These are phyloP conservation scores for Fusarium torreyae DNA, from an alignment of 2,329 filamentous ascomycete species.

Conservation along the genomic window DNA sequence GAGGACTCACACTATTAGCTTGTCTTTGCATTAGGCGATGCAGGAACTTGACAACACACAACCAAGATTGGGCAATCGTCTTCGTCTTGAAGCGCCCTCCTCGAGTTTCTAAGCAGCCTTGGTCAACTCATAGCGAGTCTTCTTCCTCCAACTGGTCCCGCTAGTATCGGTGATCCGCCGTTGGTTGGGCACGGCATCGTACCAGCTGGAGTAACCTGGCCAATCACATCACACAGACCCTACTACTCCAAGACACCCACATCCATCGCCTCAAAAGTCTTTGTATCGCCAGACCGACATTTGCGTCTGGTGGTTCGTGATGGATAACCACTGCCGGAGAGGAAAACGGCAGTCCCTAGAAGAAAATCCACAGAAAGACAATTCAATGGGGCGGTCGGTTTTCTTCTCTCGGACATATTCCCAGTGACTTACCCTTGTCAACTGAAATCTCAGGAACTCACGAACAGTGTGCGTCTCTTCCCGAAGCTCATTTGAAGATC, in stretches of 20 bases:
- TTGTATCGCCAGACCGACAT: slow-evolving; percentile 47
- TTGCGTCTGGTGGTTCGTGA: slow-evolving; percentile 30
- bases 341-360: slow-evolving; percentile 8
- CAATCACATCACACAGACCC: slow-evolving; percentile 42
- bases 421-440: slow-evolving; percentile 8
- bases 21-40: slow-evolving; percentile 38
- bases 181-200: slow-evolving; percentile 40
- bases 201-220: slow-evolving; percentile 32
- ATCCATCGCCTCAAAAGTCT: slow-evolving; percentile 34
- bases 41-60: slow-evolving; percentile 48
- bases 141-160: slow-evolving; percentile 42
- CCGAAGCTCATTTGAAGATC: slow-evolving; percentile 18
- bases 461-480: slow-evolving; percentile 20
- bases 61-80: slow-evolving; percentile 44
- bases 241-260: slow-evolving; percentile 39
- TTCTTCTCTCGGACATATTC: slow-evolving; percentile 31
- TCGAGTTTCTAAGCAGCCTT: slow-evolving; percentile 12
- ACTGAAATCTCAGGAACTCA: slow-evolving; percentile 20
- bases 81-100: slow-evolving; percentile 39
- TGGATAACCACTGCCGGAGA: slow-evolving; percentile 22
- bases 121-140: slow-evolving; percentile 31
- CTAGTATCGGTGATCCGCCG: slow-evolving; percentile 45
- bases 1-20: slow-evolving; percentile 29
- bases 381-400: slow-evolving; percentile 4
- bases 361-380: slow-evolving; percentile 2